Percentiles rank a stretch among this genome's conserved stretches.
Conservation (phyloP, 2,329 filamentous ascomycete species). For the Raffaelea ambrosiae region DNA sequence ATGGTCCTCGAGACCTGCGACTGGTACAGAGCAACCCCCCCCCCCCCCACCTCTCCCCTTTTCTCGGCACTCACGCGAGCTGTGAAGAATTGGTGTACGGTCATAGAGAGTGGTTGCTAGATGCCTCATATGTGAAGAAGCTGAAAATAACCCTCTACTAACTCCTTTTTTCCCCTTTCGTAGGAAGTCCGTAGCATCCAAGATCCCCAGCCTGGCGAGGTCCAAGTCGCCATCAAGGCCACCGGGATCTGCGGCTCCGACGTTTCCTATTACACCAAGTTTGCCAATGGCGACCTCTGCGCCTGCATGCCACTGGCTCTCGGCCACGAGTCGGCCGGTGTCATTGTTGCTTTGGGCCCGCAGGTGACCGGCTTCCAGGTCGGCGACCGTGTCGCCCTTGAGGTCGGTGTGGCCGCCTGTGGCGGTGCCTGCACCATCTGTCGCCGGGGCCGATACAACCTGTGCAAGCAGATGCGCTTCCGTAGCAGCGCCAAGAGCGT, state of each 20-base stretch:
- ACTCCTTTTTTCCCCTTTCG: conserved; percentile 2
- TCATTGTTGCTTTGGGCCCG: conserved; percentile 47
- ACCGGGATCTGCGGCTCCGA: conserved; percentile 65
- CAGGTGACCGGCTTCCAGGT: conserved; percentile 42
- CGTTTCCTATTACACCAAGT: conserved; percentile 64
- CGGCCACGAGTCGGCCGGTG: conserved; percentile 53
- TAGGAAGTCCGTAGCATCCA: conserved; percentile 31
- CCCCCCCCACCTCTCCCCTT: neutral
- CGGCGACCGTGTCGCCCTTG: conserved; percentile 51
- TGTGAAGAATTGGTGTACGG: too few relatives aligned
- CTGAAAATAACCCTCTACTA: too few relatives aligned
- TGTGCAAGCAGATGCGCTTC: conserved; percentile 54
- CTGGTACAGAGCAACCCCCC: neutral
- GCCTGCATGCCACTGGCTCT: conserved; percentile 57
- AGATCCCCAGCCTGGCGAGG: conserved; percentile 40
- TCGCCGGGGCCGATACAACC: conserved; percentile 48
- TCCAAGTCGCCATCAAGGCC: conserved; percentile 56
- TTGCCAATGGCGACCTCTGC: conserved; percentile 62
- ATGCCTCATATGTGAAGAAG: too few relatives aligned
- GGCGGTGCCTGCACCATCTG: conserved; percentile 40
- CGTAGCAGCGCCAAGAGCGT: conserved; percentile 53
- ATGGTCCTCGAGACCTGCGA: neutral
- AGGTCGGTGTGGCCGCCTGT: conserved; percentile 48
- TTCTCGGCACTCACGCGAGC: neutral
- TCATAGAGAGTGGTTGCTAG: too few relatives aligned